phyloP scores from a whole-genome alignment of 768 basidiomycete species.

The Auriscalpium vulgare region DNA sequence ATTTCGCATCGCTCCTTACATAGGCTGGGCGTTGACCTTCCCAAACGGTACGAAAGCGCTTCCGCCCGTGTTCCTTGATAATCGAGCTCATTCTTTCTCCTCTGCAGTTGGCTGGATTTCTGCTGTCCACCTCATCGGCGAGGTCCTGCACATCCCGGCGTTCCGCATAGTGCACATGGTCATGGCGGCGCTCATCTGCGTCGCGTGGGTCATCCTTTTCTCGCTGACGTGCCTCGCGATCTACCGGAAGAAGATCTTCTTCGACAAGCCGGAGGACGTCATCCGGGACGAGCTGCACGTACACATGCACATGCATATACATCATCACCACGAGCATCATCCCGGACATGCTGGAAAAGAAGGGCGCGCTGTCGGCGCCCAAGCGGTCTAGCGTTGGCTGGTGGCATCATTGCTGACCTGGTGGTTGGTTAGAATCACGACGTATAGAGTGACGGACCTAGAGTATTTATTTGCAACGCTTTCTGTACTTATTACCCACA shows the following conservation, averaged over 20 bases:
- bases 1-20: background rate
- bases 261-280: slow-evolving; percentile 33
- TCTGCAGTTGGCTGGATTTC: slow-evolving; percentile 36
- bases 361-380: too few relatives aligned
- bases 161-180: slow-evolving; percentile 33
- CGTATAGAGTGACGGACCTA: too few relatives aligned
- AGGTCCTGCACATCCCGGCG: slow-evolving; percentile 31
- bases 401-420: too few relatives aligned
- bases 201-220: slow-evolving; percentile 35
- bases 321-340: too few relatives aligned
- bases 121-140: slow-evolving; percentile 31
- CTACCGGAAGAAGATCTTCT: slow-evolving; percentile 35
- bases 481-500: too few relatives aligned
- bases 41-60: slow-evolving; percentile 24
- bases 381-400: too few relatives aligned
- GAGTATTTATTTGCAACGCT: too few relatives aligned
- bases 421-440: too few relatives aligned
- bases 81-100: background rate
- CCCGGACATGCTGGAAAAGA: too few relatives aligned
- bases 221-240: slow-evolving; percentile 34
- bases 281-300: slow-evolving; percentile 25
- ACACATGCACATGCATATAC: background rate
- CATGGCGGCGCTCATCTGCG: slow-evolving; percentile 32
- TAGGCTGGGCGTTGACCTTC: slow-evolving; percentile 40
- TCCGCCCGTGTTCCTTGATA: background rate